Evolutionary conservation across 2,329 filamentous ascomycete genomes (phyloP), one percentile per base, ranked within the genome.

Genomic region (Sarocladiaceae sp.): DNA sequence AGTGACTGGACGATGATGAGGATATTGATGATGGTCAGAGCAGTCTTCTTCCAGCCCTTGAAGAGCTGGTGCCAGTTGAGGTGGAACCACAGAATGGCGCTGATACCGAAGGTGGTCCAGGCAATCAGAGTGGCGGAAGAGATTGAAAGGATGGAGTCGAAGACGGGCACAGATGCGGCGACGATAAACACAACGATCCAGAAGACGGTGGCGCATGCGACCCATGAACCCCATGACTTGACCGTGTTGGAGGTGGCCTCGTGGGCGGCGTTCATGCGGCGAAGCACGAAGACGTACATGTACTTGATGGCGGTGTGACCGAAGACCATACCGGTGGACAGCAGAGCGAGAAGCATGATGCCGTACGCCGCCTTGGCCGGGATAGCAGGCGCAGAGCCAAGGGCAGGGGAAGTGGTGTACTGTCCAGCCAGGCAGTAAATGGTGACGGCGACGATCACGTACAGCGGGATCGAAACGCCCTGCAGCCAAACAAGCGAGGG

Each of bases 91-190:
- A 66, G 66, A 39, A 69, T 57, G 54, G 58, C 65, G 49, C 61
- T 63, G 59, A 69, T 61, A 50, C 67, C 66, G 57, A 69, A 69
- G 25, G 66, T 68, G 56, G 66, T 68, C 66, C 66, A 69, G 0
- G 66, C 64, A 48, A 68, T 64, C 54, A 66, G 64, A 25, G 65
- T 66, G 13, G 67, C 66, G 4, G 64, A 66, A 22, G 67, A 63
- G 37, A 70, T 67, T 26, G 64, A 62, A 35, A 70, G 53, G 58
- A 70, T 69, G 10, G 66, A 69, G 58, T 69, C 64, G 54, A 70
- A 70, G 39, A 69, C 59, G 50, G 67, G 67, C 52, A 70, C 66
- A 28, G 66, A 65, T 55, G 65, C 67, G 57, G 66, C 67, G 26
- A 70, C 55, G 52, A 67, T 52, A 56, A 70, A 70, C 48, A 61